Percentiles rank a stretch among this genome's conserved stretches.
These are phyloP conservation scores for Cetraspora pellucida DNA, from an alignment of 192 early-diverging fungal species.

Conservation along the genomic window DNA sequence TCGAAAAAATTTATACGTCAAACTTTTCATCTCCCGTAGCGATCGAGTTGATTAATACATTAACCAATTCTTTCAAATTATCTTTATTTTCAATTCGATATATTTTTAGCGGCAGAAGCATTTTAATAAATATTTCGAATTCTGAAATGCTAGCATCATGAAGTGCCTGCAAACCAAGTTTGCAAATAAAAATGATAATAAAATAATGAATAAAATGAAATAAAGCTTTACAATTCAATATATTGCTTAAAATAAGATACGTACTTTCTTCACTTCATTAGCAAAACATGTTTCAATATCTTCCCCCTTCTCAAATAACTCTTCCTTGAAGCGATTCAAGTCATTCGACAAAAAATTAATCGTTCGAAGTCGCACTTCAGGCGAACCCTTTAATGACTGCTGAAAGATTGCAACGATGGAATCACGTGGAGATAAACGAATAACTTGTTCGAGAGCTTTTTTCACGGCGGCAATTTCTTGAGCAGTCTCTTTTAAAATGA, in stretches of 20 bases:
- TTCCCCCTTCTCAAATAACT: conserved; percentile 13
- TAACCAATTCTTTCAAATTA: conserved; percentile 7
- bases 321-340: conserved; percentile 24
- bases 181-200: not conserved
- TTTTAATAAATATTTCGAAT: conserved; percentile 24
- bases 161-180: conserved; percentile 10
- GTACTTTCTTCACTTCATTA: conserved; percentile 32
- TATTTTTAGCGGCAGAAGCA: conserved; percentile 24
- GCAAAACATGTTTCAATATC: conserved; percentile 26
- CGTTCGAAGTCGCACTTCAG: conserved; percentile 27
- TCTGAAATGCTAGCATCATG: conserved; percentile 21
- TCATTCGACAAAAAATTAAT: conserved; percentile 32
- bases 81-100: conserved; percentile 24
- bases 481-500: conserved; percentile 1
- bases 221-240: not conserved
- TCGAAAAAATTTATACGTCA: conserved; percentile 22
- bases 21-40: conserved; percentile 11
- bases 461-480: conserved; percentile 32
- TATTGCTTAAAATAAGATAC: not conserved
- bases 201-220: not conserved
- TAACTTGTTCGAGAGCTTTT: conserved; percentile 31
- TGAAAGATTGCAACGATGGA: conserved; percentile 26
- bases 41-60: conserved; percentile 17
- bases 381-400: conserved; percentile 18
- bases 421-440: conserved; percentile 21